A percentile compares a stretch with the other conserved stretches of the same genome.
Evolutionary conservation across 2,329 filamentous ascomycete species (phyloP).

Genomic region (Lasiodiplodia sp.): DNA sequence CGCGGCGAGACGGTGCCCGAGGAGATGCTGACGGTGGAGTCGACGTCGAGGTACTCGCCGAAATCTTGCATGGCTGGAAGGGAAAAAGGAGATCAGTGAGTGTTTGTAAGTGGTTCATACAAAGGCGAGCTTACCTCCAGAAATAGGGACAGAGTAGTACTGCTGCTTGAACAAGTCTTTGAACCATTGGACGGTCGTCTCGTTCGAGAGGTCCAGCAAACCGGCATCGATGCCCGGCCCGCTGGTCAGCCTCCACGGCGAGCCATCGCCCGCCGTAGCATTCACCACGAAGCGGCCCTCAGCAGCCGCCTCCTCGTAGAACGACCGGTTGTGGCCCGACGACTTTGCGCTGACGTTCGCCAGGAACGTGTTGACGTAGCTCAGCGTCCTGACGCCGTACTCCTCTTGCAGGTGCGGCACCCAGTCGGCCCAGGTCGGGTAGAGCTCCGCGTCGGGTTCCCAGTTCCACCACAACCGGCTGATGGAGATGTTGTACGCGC

Average conservation of each 20-base stretch:
- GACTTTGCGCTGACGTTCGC: conserved; percentile 46
- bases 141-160: conserved; percentile 47
- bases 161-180: conserved; percentile 42
- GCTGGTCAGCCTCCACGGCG: conserved; percentile 42
- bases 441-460: conserved; percentile 46
- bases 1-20: conserved; percentile 40
- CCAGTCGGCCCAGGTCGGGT: conserved; percentile 46
- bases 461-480: conserved; percentile 50
- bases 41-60: conserved; percentile 47
- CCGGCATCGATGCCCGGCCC: conserved; percentile 48
- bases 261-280: conserved; percentile 43
- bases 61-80: conserved; percentile 44
- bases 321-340: conserved; percentile 41
- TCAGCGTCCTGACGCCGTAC: conserved; percentile 40
- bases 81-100: not conserved
- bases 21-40: conserved; percentile 38
- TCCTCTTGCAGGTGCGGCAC: conserved; percentile 43
- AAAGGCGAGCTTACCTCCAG: conserved; percentile 35
- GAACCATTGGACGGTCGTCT: conserved; percentile 43
- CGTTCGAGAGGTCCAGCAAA: conserved; percentile 48
- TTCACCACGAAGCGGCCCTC: conserved; percentile 45
- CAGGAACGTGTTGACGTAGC: conserved; percentile 48
- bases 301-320: conserved; percentile 44
- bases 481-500: conserved; percentile 42
- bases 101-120: not conserved